Conservation (phyloP, 768 basidiomycete species). For the Royoungia palumana region DNA sequence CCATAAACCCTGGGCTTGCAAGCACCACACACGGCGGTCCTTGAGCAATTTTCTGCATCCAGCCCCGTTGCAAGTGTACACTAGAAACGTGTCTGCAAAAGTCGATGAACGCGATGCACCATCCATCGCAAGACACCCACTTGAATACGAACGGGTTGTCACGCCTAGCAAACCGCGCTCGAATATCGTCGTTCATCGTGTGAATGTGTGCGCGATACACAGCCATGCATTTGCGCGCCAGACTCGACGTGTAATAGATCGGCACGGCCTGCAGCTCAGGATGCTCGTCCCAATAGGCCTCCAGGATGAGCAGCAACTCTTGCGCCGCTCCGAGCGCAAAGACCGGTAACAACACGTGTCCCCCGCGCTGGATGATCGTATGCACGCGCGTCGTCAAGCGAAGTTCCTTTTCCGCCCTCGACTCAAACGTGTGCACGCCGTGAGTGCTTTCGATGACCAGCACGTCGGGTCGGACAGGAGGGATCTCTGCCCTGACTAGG, state of each 20-base stretch:
- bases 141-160: constrained; percentile 99
- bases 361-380: constrained; percentile 84
- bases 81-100: constrained; percentile 68
- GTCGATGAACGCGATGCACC: not conserved
- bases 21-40: constrained; percentile 94
- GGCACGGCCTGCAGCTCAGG: constrained; percentile 90
- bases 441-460: constrained; percentile 97
- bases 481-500: constrained; percentile 91
- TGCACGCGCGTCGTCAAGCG: constrained; percentile 92
- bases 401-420: constrained; percentile 82
- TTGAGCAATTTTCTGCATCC: constrained; percentile 87
- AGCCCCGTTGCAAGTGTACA: constrained; percentile 67
- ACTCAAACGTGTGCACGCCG: constrained; percentile 87
- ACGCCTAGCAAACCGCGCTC: constrained; percentile 84
- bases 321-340: constrained; percentile 95
- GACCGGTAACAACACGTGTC: constrained; percentile 90
- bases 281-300: constrained; percentile 95
- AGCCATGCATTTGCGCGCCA: constrained; percentile 95
- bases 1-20: constrained; percentile 93
- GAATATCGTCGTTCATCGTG: constrained; percentile 92
- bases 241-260: constrained; percentile 89
- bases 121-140: constrained; percentile 42
- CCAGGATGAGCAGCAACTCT: constrained; percentile 86
- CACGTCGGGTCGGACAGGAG: constrained; percentile 86
- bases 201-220: constrained; percentile 97